Evolutionary conservation across 2,329 filamentous ascomycete species (phyloP).

Genomic region (Coniochaeta sp.): DNA sequence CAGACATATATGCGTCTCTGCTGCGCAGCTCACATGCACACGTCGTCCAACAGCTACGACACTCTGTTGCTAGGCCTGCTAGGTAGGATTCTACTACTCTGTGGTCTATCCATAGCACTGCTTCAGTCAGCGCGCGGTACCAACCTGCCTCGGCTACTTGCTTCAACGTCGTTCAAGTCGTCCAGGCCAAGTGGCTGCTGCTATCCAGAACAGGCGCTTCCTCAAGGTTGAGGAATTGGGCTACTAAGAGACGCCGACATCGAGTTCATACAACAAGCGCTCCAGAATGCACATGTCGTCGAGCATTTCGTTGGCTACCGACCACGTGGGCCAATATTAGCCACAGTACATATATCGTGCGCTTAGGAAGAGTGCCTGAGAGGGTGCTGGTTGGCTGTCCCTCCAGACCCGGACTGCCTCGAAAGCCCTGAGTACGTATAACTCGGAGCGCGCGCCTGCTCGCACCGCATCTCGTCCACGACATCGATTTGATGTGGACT

Average conservation of each 20-base stretch:
- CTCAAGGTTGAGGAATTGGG: not conserved
- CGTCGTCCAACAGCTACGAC: not conserved
- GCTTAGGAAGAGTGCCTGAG: not conserved
- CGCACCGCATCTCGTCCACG: not conserved
- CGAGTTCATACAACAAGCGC: not conserved
- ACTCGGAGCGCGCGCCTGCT: not conserved
- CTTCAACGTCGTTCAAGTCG: not conserved
- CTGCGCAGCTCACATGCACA: not conserved
- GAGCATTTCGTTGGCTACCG: not conserved
- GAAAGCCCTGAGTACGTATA: not conserved
- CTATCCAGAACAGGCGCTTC: not conserved
- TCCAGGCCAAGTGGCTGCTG: not conserved
- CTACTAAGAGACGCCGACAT: not conserved
- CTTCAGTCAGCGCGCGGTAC: slow-evolving; percentile 4
- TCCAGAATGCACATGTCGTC: not conserved
- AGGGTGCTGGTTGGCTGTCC: not conserved
- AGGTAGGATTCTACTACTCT: no score
- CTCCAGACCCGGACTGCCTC: not conserved
- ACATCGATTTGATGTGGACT: not conserved
- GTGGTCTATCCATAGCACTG: not conserved
- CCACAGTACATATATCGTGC: not conserved
- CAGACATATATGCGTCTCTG: not conserved
- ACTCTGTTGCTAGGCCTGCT: not conserved
- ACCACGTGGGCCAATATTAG: not conserved
- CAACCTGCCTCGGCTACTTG: not conserved